Base-by-base conservation (phyloP, 192 early-diverging fungal species). In the Coemansia sp. region DNA sequence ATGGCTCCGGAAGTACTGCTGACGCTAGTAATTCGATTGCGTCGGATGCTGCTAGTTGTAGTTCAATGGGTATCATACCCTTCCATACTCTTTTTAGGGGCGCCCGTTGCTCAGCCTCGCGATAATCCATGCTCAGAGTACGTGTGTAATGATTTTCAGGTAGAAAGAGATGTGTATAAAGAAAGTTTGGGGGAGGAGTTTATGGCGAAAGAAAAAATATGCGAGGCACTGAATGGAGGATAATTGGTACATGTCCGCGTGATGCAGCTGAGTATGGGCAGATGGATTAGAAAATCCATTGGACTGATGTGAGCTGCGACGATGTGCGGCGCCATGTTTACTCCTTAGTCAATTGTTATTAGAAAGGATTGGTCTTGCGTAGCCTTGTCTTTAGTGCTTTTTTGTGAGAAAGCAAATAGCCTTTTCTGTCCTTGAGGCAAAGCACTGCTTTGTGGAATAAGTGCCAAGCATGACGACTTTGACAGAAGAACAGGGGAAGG, bases 21-120 rank as follows among this genome's bases (percentile, higher is more conserved):
- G 81, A 84, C 0, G 81, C 81, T 12, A 84, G 57, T 3, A 84
- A 73, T 64, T 84, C 81, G 60, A 84, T 79, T 0, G 81, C 73
- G 40, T 84, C 81, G 38, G 73, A 64, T 3, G 77, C 36, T 5
- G 81, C 73, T 29, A 84, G 66, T 71, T 73, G 76, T 10, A 84
- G 36, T 63, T 84, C 81, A 3, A 84, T 76, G 6, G 81, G 81
- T 2, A 84, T 84, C 73, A 79, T 74, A 15, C 77, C 76, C n/a
- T 70, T 55, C 81, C 81, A 84, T 24, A 79, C 61, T 20, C 42
- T 46, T 13, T 73, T 69, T 12, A 76, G 36, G 6, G 71, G 42
- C 29, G 71, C 60, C 61, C 51, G 68, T 24, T 67, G 67, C 47
- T 65, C 51, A 31, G 63, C 41, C 43, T 24, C 55, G 55, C 33